Base-by-base conservation (phyloP, 2,329 filamentous ascomycete genomes). In the Coccinonectria pachysandricola region DNA sequence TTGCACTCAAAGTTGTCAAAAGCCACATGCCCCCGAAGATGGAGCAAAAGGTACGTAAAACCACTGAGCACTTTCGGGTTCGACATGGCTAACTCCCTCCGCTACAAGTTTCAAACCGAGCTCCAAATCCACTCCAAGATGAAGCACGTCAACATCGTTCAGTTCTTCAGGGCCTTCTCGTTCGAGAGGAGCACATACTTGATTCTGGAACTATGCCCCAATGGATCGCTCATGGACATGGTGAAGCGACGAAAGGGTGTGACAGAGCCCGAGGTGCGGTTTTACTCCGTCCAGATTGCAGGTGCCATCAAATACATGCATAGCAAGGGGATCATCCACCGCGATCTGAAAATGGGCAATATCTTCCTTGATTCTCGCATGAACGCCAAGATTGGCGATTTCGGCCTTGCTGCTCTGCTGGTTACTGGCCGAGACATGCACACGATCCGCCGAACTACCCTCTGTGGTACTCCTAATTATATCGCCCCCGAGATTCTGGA, bases 291-390 rank as follows among this genome's bases (percentile, higher is more conserved):
- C 20, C 91, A 98, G 56, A 86, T 95, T 34, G 85, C 88, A 40
- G 91, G 91, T 18, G 91, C 91, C 19, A 88, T 98, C 57, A 96
- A 96, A 57, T 98, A 98, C 52, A 82, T 98, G 65, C 92, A 98
- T 55, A 77, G 77, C 48, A 82, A 92, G 51, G 91, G 88, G 39
- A 92, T 98, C 36, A 94, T 96, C 25, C 91, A 98, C 56, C 76
- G 91, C 25, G 91, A 98, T 56, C 59, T 98, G 43, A 98, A 98
- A 59, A 96, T 95, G 66, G 92, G 91, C 24, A 98, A 98, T 53
- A 79, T 98, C 41, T 98, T 98, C 48, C 67, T 98, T 27, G 91
- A 98, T 53, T 74, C 75, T 28, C 68, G 86, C 41, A 95, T 98
- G 88, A 93, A 98, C 48, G 79, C 94, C 45, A 98, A 98, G 54